Evolutionary conservation across 495 filamentous ascomycete species (phyloP).

Genomic region (Aspergillus indologenus): DNA sequence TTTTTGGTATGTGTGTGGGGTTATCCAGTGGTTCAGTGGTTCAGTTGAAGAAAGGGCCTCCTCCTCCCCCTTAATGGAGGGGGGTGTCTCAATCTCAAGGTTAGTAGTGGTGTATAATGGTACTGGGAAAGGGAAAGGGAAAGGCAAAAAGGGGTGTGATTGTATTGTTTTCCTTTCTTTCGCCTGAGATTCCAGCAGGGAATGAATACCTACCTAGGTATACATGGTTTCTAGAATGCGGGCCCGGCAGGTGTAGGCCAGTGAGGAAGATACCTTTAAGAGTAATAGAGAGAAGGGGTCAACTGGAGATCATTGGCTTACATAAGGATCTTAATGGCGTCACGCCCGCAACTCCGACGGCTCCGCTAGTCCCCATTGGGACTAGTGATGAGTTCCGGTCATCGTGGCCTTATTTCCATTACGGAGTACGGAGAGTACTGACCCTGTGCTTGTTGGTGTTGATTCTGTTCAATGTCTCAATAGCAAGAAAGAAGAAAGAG

Average conservation of each 20-base stretch:
- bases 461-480: no score
- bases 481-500: no score
- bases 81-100: neutral
- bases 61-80: neutral
- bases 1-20: neutral
- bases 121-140: no score
- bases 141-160: no score
- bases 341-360: slow-evolving; percentile 18
- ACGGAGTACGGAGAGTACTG: no score
- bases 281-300: neutral
- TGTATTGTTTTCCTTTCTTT: neutral
- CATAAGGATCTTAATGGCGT: slow-evolving; percentile 29
- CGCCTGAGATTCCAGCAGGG: neutral
- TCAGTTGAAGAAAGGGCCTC: neutral
- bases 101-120: no score
- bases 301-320: no score
- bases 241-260: neutral
- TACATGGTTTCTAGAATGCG: neutral
- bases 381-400: slow-evolving; percentile 38
- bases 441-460: no score
- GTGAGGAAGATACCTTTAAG: neutral
- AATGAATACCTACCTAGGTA: neutral
- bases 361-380: slow-evolving; percentile 22
- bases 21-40: no score
- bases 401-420: slow-evolving; percentile 44